Percentiles rank a stretch among this genome's conserved stretches.
phyloP scores from a whole-genome alignment of 495 filamentous ascomycete species.

The Entonaema liquescens region DNA sequence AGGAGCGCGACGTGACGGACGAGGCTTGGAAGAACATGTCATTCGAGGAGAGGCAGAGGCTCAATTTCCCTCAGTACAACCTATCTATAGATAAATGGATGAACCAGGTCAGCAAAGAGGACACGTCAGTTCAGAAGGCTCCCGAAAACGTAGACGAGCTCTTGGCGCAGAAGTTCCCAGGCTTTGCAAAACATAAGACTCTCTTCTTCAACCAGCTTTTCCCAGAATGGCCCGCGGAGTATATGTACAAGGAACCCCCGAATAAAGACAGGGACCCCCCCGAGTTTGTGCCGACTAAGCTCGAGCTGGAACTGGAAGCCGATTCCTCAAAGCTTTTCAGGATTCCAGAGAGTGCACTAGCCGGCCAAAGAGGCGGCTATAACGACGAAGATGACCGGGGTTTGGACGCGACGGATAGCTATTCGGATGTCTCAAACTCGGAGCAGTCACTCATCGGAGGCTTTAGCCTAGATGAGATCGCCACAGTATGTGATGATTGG shows the following conservation, averaged over 20 bases:
- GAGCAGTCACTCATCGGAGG: conserved; percentile 68
- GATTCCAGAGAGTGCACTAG: conserved; percentile 59
- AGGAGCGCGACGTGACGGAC: conserved; percentile 39
- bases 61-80: conserved; percentile 41
- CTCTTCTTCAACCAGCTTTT: conserved; percentile 78
- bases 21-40: conserved; percentile 51
- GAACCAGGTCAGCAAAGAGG: conserved; percentile 54
- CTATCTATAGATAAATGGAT: conserved; percentile 44
- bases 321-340: conserved; percentile 86
- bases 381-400: conserved; percentile 63
- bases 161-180: conserved; percentile 73
- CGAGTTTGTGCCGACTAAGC: conserved; percentile 78
- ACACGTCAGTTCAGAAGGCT: conserved; percentile 51
- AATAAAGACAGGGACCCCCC: conserved; percentile 76
- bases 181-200: conserved; percentile 70
- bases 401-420: conserved; percentile 50
- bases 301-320: conserved; percentile 79
- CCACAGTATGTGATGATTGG: conserved; percentile 86
- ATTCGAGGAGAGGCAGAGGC: conserved; percentile 54
- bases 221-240: conserved; percentile 75
- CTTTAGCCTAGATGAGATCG: conserved; percentile 76
- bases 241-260: conserved; percentile 70
- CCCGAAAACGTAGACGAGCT: conserved; percentile 72
- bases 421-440: conserved; percentile 64
- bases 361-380: conserved; percentile 63